Conservation (phyloP, 495 filamentous ascomycete genomes). For the Aspergillus panamensis region DNA sequence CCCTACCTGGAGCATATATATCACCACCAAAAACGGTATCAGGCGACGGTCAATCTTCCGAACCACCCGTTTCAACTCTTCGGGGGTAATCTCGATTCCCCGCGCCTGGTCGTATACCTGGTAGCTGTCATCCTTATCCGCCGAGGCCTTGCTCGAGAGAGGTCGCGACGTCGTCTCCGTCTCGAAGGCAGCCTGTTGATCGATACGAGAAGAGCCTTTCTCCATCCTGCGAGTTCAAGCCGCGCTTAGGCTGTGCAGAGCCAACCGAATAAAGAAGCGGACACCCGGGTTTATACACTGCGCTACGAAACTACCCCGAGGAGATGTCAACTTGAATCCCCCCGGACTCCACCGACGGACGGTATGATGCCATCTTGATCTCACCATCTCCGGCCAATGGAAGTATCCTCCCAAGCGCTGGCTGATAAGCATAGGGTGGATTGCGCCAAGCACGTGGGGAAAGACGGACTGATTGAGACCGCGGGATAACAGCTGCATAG, state of each 20-base stretch:
- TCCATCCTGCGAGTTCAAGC: not conserved
- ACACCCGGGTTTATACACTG: too few relatives aligned
- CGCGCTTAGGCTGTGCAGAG: not conserved
- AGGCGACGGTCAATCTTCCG: constrained; percentile 54
- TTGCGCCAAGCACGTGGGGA: not conserved
- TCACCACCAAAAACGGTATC: constrained; percentile 54
- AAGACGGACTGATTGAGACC: not conserved
- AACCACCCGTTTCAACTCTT: constrained; percentile 48
- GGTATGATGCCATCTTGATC: not conserved
- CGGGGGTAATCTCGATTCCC: constrained; percentile 27
- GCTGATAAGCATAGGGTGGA: too few relatives aligned
- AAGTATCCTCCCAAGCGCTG: not conserved
- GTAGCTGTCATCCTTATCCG: not conserved
- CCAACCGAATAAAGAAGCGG: not conserved
- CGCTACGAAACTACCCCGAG: too few relatives aligned
- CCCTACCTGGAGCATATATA: constrained; percentile 44
- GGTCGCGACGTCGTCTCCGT: not conserved
- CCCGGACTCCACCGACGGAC: not conserved
- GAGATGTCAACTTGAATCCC: too few relatives aligned
- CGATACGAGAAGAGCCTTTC: not conserved
- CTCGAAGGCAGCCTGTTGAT: not conserved
- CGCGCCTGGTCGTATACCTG: not conserved
- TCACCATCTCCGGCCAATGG: not conserved
- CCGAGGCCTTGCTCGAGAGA: not conserved
- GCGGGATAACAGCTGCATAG: not conserved